These are phyloP conservation scores for Colletotrichum sojae DNA, from an alignment of 2,329 filamentous ascomycete species.

Conservation along the genomic window DNA sequence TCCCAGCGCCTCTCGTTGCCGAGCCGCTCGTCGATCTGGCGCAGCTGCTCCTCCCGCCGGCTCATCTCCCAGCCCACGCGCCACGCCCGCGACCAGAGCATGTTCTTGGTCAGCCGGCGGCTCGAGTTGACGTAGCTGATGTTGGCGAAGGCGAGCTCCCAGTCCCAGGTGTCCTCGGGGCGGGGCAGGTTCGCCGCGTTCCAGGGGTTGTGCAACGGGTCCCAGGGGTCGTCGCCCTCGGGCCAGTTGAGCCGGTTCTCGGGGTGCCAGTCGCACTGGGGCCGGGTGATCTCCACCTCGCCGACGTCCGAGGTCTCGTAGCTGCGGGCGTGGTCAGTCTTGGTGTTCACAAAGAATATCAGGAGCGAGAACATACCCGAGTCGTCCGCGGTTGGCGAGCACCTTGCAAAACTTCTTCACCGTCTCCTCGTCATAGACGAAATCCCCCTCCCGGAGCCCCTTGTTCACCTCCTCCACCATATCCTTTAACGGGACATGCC, in stretches of 20 bases:
- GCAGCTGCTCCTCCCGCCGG: constrained; percentile 32
- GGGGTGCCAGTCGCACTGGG: constrained; percentile 47
- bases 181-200: constrained; percentile 23
- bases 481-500: neutral
- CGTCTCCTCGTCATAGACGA: constrained; percentile 34
- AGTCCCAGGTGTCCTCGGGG: constrained; percentile 31
- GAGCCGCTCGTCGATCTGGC: constrained; percentile 29
- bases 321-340: neutral
- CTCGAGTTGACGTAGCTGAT: constrained; percentile 42
- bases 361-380: constrained; percentile 39
- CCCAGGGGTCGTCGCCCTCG: constrained; percentile 28
- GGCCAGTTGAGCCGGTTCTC: constrained; percentile 51
- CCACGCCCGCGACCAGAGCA: constrained; percentile 54
- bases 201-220: constrained; percentile 1
- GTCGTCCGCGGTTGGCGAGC: constrained; percentile 45
- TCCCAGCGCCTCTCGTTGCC: constrained; percentile 27
- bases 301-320: constrained; percentile 13
- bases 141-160: constrained; percentile 44
- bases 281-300: constrained; percentile 47
- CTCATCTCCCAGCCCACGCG: constrained; percentile 55
- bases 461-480: constrained; percentile 20
- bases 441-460: constrained; percentile 16
- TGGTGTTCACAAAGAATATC: neutral
- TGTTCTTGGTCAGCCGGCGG: constrained; percentile 42
- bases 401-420: constrained; percentile 47